Base-by-base conservation (phyloP, 495 filamentous ascomycete species). In the Aspergillus ellipticus region DNA sequence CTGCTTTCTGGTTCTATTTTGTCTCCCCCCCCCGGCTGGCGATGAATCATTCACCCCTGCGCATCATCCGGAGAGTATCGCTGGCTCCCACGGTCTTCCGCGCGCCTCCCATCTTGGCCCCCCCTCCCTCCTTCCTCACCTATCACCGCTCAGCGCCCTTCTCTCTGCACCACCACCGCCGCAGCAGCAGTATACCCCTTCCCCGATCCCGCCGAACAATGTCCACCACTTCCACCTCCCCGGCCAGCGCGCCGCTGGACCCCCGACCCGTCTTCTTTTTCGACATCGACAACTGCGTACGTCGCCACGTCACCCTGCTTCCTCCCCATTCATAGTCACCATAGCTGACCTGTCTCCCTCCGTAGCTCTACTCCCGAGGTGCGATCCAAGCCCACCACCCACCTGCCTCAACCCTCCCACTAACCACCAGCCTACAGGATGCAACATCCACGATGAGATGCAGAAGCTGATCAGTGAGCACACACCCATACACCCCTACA, bases 211-310 rank as follows among this genome's bases (percentile, higher is more conserved):
- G 37, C 5, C 59, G 56, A 55, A 63, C 63, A 49, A 68, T 70
- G 57, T 51, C 69, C 16, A 58, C 57, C 16, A 58, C 57, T 35
- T 45, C 61, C 20, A 63, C 56, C 39, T 53, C 24, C 29, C 16
- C 49, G 19, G 16, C 55, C 21, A 58, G 48, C 29, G 19, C 58
- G 45, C 60, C 53, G 26, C n/a, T 54, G 45, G 74, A 78, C 58
- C 56, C 69, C 51, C 68, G 84, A 42, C 82, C 85, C 0, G 77
- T 90, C 4, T 88, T 92, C 73, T 93, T 92, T 70, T 90, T 92
- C 59, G 95, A 99, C 65, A 97, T 99, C 67, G 95, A 99, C 80
- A 99, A 99, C 64, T 97, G 95, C 74, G 85, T 88, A 77, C 58
- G 82, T 80, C 16, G 24, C 19, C 20, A 47, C 51, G 13, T 31